These are phyloP conservation scores for Rhizodiscina lignyota DNA, from an alignment of 495 filamentous ascomycete species.

Conservation along the genomic window DNA sequence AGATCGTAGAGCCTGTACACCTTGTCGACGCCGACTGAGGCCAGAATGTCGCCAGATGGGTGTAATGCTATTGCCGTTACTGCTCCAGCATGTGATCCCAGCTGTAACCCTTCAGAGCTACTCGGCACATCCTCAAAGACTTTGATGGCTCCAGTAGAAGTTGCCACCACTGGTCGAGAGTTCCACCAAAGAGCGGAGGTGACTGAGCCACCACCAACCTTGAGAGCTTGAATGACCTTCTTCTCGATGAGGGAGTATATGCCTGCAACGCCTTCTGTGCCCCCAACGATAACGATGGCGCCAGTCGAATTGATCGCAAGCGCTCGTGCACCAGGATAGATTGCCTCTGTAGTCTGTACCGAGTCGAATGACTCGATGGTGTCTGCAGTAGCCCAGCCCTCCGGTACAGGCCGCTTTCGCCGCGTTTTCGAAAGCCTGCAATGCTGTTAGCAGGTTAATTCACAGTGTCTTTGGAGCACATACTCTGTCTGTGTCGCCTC, in stretches of 20 bases:
- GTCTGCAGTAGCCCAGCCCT: conserved; percentile 68
- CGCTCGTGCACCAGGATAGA: conserved; percentile 45
- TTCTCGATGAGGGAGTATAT: conserved; percentile 65
- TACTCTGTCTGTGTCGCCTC: conserved; percentile 66
- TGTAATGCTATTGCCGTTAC: conserved; percentile 66
- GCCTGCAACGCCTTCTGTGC: conserved; percentile 56
- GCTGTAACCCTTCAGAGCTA: conserved; percentile 22
- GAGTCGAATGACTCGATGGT: conserved; percentile 50
- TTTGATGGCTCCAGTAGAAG: conserved; percentile 59
- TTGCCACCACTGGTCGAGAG: conserved; percentile 51
- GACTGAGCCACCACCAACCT: conserved; percentile 40
- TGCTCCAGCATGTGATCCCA: conserved; percentile 63
- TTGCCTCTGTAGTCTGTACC: conserved; percentile 32
- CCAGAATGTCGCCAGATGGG: conserved; percentile 68
- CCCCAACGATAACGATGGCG: conserved; percentile 62
- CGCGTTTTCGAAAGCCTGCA: conserved; percentile 63
- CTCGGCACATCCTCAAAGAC: conserved; percentile 49
- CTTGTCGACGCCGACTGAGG: conserved; percentile 81
- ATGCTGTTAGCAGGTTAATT: too few relatives aligned
- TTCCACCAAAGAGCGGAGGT: conserved; percentile 72
- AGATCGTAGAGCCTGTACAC: conserved; percentile 87
- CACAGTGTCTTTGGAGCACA: conserved; percentile 17
- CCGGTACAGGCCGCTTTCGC: conserved; percentile 72
- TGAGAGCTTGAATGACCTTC: conserved; percentile 47
- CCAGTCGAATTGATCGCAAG: conserved; percentile 49